Base-by-base conservation (phyloP, 2,329 filamentous ascomycete genomes). In the Aspergillus piperis region DNA sequence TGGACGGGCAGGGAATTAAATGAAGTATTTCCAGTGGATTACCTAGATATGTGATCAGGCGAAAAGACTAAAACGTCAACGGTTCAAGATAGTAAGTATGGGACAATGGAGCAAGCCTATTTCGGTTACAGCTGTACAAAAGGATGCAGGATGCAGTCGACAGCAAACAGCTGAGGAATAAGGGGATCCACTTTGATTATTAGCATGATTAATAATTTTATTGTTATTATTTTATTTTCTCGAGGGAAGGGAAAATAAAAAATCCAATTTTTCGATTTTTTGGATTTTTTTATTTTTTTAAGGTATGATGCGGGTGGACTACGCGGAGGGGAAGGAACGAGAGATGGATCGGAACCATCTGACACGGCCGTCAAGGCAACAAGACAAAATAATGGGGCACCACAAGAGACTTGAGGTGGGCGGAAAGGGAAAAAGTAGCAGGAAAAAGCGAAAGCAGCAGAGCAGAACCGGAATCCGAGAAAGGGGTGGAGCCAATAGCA, bases 41-140 rank as follows among this genome's bases (percentile, higher is more conserved):
- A 66, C 64, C 66, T 68, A 68, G 66, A 69, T 70, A 70, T 70
- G 67, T 70, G 71, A 73, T 71, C 72, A 71, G 70, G 71, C 70
- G 64, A 64, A 50, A 64, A 65, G 63, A 60, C 66, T 60, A 62
- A 64, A 68, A 67, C 65, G 66, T 73, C 66, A 71, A 74, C 66
- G 65, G 69, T 71, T 69, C 67, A 69, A 59, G 62, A 71, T 71
- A 54, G 57, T 44, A 30, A 60, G 56, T 52, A 48, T 58, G 59
- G 49, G 61, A 62, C 49, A 57, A 65, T 65, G 62, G 62, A 64
- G 61, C 52, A 55, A 44, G 25, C 58, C 66, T 66, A 70, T 73
- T 73, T 70, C 65, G 70, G 70, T 73, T 70, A 71, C 72, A 73
- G 70, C 71, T 73, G 72, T 72, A 72, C 68, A 72, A 65, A 67